Evolutionary conservation across 2,329 filamentous ascomycete species (phyloP), one percentile per base, ranked within the genome.

Genomic region (Madurella fahalii): DNA sequence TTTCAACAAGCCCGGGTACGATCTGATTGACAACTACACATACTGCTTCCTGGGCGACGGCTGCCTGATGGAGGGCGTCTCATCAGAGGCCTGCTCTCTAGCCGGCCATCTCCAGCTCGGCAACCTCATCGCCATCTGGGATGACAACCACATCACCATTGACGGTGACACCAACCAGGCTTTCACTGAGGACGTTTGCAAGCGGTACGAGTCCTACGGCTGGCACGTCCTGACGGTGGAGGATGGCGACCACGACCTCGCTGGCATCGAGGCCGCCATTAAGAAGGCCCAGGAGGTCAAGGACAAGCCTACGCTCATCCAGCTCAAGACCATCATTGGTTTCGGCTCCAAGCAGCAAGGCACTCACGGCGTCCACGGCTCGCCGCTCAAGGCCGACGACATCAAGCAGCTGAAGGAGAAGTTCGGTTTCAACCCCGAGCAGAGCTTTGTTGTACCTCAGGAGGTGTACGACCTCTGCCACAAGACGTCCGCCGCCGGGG

Each of bases 21-120:
- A 91, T 64, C 77, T 99, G 54, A 77, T 95, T 76, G 87, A 95
- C 84, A 96, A 97, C 86, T 85, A 96, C 84, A 99, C 94, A 72
- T 99, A 92, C 79, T 78, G 75, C 76, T 96, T 97, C 84, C 89
- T 99, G 71, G 94, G 94, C 72, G 94, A 99, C 81, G 94, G 94
- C 64, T 99, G 94, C 77, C 84, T 95, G 77, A 95, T 95, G 92
- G 94, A 99, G 82, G 94, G 94, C 82, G 83, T 99, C 78, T 90
- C 94, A 64, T 84, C 84, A 70, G 94, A 99, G 81, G 93, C 94
- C 68, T 90, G 82, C 65, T 96, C 91, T 58, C 82, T 91, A 65
- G 94, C 94, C 65, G 94, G 94, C 70, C 94, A 99, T 80, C 83
- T 97, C 74, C 89, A 97, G 83, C 85, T 99, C 63, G 94, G 93